Percentiles rank a stretch among this genome's conserved stretches.
Conservation (phyloP, 805 yeast species). For the Metschnikowia arizonensis region DNA sequence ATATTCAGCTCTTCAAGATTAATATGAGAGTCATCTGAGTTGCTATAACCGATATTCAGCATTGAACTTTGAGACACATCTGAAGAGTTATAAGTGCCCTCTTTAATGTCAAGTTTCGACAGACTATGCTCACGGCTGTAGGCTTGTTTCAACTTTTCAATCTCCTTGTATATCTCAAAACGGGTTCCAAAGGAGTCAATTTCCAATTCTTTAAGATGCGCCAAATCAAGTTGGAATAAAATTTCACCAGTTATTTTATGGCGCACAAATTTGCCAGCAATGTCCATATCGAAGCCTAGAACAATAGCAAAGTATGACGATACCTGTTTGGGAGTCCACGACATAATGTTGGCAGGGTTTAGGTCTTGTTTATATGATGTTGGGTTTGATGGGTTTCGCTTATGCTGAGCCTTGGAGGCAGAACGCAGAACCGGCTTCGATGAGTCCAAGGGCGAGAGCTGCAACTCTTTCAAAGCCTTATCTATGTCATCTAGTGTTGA, state of each 20-base stretch:
- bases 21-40: conserved; percentile 18
- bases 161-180: conserved; percentile 85
- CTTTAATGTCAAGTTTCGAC: conserved; percentile 5
- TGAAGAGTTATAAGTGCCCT: not conserved
- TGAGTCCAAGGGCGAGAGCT: conserved; percentile 21
- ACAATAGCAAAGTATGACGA: conserved; percentile 64
- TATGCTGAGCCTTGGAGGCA: conserved; percentile 1
- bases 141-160: conserved; percentile 55
- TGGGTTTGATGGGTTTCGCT: conserved; percentile 7
- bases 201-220: conserved; percentile 86
- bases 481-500: conserved; percentile 63
- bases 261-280: conserved; percentile 75
- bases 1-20: conserved; percentile 1
- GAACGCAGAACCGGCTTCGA: conserved; percentile 4
- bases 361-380: conserved; percentile 26
- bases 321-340: conserved; percentile 88
- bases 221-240: conserved; percentile 76
- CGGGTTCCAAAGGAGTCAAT: conserved; percentile 92
- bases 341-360: conserved; percentile 46
- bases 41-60: conserved; percentile 9
- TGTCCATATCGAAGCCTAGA: conserved; percentile 66
- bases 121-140: conserved; percentile 9
- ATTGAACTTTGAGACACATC: conserved; percentile 17
- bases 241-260: conserved; percentile 90
- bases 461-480: conserved; percentile 63